Base-by-base conservation (phyloP, 2,329 filamentous ascomycete genomes). In the Chrysoporthe cubensis region DNA sequence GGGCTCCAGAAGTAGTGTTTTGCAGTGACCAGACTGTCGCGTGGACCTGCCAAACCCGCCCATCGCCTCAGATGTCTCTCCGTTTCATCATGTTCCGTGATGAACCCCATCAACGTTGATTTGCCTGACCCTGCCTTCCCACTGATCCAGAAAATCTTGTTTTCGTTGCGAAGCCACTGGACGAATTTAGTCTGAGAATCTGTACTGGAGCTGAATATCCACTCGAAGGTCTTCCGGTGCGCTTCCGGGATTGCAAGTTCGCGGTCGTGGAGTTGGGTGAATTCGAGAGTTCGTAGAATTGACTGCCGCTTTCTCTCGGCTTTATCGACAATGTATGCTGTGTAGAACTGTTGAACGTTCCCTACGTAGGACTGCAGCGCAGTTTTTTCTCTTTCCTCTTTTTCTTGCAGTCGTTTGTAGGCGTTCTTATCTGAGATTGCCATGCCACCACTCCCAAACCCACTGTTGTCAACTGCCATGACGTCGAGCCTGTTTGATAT, bases 1-100 rank as follows among this genome's bases (percentile, higher is more conserved):
- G 57, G 42, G 37, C 56, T 67, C 69, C 69, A 70, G 52, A 70
- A 70, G 43, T 57, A 70, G 58, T 67, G 65, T 21, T 59, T 67
- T 4, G 60, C 65, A 18, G 64, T 37, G 14, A 46, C 34, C 18
- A 46, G 62, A 9, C 37, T 64, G 42, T 58, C 26, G 6, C 21
- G 26, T 40, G 46, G 14, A 32, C 42, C 46, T 9, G 57, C 50
- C 65, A 60, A 67, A n/a, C 64, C 44, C 1, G n/a, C 14, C 26
- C 26, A 26, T 26, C 26, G 26, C 26, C 26, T 26, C 32, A 64
- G 37, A 32, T 13, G 18, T 34, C 3, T 67, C 32, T 34, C 14
- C 9, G 60, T 64, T 8, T 43, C 26, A 16, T n/a, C 18, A n/a
- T 67, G 52, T 32, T 64, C 60, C 4, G 44, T 42, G 9, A 67